phyloP scores from a whole-genome alignment of 345 rosid species.

The Citrus inodora region DNA sequence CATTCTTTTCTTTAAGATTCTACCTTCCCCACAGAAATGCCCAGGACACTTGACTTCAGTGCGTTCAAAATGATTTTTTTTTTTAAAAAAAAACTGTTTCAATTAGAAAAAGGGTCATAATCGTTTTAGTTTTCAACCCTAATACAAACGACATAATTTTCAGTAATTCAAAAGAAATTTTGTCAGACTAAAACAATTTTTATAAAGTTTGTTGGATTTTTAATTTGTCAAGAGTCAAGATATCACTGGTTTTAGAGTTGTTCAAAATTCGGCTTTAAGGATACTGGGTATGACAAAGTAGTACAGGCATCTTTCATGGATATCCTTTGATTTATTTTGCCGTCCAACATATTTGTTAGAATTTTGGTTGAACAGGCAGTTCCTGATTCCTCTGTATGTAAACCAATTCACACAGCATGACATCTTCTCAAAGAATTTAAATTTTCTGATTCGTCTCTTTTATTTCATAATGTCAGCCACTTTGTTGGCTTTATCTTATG shows the following conservation, averaged over 20 bases:
- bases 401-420: background rate
- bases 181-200: background rate
- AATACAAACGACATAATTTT: no score
- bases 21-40: background rate
- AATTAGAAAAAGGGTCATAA: background rate
- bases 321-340: background rate
- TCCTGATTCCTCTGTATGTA: background rate
- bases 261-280: background rate
- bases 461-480: background rate
- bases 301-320: background rate
- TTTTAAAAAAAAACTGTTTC: background rate
- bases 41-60: background rate
- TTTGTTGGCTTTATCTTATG: constrained; percentile 19
- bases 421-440: background rate
- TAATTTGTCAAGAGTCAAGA: background rate
- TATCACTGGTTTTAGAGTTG: background rate
- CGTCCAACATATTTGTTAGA: background rate
- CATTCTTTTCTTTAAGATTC: background rate
- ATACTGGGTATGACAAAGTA: background rate
- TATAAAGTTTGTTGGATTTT: background rate
- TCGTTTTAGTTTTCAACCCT: background rate
- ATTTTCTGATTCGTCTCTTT: background rate
- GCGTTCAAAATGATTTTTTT: background rate
- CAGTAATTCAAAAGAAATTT: background rate
- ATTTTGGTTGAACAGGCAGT: background rate